Evolutionary conservation across 306 rosid genomes (phyloP).

Genomic region (Quercus dentata): DNA sequence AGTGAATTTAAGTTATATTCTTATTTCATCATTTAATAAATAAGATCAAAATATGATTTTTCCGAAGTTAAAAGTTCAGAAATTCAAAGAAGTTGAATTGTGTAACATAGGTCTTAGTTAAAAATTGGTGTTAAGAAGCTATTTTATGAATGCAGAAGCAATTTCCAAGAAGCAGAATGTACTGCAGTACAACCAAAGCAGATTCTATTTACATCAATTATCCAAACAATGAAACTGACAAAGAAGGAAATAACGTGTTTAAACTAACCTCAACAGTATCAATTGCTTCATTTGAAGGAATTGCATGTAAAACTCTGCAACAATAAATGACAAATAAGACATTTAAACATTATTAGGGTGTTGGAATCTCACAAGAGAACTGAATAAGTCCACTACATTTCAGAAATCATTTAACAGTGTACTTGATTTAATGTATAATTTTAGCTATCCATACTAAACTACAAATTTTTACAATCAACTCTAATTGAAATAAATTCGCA

Average conservation of each 20-base stretch:
- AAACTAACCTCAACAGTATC: constrained; percentile 91
- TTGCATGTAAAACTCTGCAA: constrained; percentile 83
- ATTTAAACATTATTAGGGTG: not conserved
- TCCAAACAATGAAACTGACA: not conserved
- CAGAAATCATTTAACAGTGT: not conserved
- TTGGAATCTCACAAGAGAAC: not conserved
- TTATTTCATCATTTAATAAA: too few species aligned
- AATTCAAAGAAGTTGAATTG: not conserved
- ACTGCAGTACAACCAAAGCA: not conserved
- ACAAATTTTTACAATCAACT: too few species aligned
- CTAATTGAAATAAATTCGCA: too few species aligned
- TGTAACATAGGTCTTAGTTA: not conserved
- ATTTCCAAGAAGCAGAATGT: not conserved
- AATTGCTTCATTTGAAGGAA: constrained; percentile 90
- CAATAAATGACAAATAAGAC: constrained; percentile 3
- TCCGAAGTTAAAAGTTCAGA: too few species aligned
- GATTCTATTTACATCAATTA: not conserved
- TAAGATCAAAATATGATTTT: too few species aligned
- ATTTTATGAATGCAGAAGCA: not conserved
- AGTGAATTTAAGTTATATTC: too few species aligned
- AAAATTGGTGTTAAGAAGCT: not conserved
- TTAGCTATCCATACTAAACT: too few species aligned
- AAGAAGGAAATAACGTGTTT: constrained; percentile 3
- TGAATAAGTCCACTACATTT: not conserved
- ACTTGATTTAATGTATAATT: too few species aligned